Evolutionary conservation across 805 yeast species (phyloP), one percentile per base, ranked within the genome.

Genomic region (Metschnikowia baotianmanensis): DNA sequence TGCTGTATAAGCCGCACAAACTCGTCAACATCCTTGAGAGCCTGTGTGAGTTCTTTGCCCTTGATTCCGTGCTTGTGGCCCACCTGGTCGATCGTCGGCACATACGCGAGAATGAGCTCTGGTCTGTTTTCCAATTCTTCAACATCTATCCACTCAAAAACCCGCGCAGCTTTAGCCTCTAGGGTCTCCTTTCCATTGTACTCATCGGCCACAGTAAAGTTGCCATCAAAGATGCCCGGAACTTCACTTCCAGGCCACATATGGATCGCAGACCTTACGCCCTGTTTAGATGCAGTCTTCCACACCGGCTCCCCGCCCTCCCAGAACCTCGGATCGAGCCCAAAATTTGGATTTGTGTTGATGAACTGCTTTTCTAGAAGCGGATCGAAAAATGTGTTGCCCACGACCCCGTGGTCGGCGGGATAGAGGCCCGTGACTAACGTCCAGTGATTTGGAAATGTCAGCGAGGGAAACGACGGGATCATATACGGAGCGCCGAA

Each of bases 201-300:
- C 39, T 64, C 62, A 49, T 83, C 93, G 24, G 78, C 77, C 34
- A 72, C 74, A 41, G 73, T 56, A 1, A 84, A 81, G 69, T 41
- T 56, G 42, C 25, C 53, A 24, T 58, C 56, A 11, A 65, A 66
- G 6, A 63, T 63, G 55, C 76, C 78, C 19, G 74, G 72, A 6
- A 81, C 95, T 52, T 88, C 96, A 43, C 89, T 80, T 1, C 96
- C 96, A 0, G 96, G 96, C 95, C 95, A 90, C 96, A 88, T 89
- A 61, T 89, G 95, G n/a, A 87, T 83, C 0, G 89, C 95, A 5
- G 83, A 63, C 3, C 65, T 65, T 2, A 83, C 73, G 5, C 80
- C 82, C 44, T 84, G 84, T 15, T 60, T 58, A 21, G 68, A 69
- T 0, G 91, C 88, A 1, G 95, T 86, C 23, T 73, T 65, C 97